These are phyloP conservation scores for Paramarasmius palmivorus DNA, from an alignment of 1,284 basidiomycete genomes.

Conservation along the genomic window DNA sequence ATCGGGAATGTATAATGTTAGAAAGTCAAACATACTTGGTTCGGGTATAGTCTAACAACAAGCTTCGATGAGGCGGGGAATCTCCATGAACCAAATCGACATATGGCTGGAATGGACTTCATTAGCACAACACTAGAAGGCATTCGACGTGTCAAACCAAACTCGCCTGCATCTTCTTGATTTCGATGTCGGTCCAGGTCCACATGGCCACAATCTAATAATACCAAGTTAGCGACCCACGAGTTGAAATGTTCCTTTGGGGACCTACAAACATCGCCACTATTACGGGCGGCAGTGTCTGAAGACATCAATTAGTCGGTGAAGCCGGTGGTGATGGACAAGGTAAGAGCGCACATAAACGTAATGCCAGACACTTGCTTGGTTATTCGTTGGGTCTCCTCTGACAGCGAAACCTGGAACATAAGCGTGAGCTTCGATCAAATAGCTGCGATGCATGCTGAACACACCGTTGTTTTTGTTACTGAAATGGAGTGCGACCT, in stretches of 20 bases:
- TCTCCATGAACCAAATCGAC: constrained; percentile 56
- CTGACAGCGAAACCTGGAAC: constrained; percentile 37
- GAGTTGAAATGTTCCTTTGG: constrained; percentile 1
- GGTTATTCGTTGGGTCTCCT: constrained; percentile 23
- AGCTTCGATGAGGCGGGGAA: constrained; percentile 46
- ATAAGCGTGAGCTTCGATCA: constrained; percentile 23
- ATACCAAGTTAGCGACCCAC: not conserved
- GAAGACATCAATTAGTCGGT: constrained; percentile 5
- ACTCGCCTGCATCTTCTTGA: constrained; percentile 52
- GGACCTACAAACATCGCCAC: constrained; percentile 38
- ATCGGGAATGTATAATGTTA: constrained; percentile 1
- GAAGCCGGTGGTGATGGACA: not conserved
- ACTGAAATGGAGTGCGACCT: constrained; percentile 47
- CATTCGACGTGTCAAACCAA: no score
- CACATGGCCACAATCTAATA: constrained; percentile 45
- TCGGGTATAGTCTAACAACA: constrained; percentile 55
- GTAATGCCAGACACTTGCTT: constrained; percentile 39
- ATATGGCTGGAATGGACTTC: constrained; percentile 42
- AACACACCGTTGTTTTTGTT: constrained; percentile 43
- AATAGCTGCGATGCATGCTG: not conserved
- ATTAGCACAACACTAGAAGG: no score
- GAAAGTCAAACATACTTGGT: constrained; percentile 34
- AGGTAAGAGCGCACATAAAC: constrained; percentile 38
- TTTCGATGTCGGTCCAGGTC: constrained; percentile 56
- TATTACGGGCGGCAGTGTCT: constrained; percentile 53